Evolutionary conservation across 2,329 filamentous ascomycete species (phyloP), one percentile per base, ranked within the genome.

Genomic region (Aureobasidium mangrovei): DNA sequence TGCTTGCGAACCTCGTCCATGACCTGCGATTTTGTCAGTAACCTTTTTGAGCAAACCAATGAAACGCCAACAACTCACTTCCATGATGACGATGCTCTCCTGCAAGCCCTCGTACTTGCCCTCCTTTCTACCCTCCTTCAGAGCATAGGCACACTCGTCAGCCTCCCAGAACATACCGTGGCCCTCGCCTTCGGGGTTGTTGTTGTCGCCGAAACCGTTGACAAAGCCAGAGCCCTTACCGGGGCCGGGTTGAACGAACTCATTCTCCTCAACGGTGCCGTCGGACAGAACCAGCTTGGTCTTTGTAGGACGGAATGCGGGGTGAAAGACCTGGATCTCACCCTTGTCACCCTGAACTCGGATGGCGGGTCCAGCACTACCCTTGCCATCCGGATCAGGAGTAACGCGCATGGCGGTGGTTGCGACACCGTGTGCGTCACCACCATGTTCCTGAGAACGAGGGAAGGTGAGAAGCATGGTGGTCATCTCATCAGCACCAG

Each of bases 161-260:
- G 88, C 88, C 68, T 91, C 86, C 85, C 85, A 91, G 72, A 88
- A 93, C 87, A 94, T 93, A 47, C 88, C 89, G 60, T 88, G 84
- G 8, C 88, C 88, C 61, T 75, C 70, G 10, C 75, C 78, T 29
- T 81, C 80, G 56, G 78, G 72, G 32, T 74, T 66, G 53, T 61
- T 64, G 28, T 58, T 58, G 39, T 64, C 68, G 12, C 69, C 71
- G 54, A 76, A 77, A 31, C 74, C 74, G 55, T 76, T 77, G 61
- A 68, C 66, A 70, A 72, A 77, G 5, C 69, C 71, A 47, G 68
- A 72, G 27, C 71, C 72, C 60, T 70, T 68, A n/a, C 72, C 73
- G 6, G 74, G 74, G 4, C 73, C 73, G 2, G 74, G 74, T 49
- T 71, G 70, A 9, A 65, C 62, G 62, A 69, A 76, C n/a, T 70